Base-by-base conservation (phyloP, 305 asterid genomes). In the Fraxinus baroniana region DNA sequence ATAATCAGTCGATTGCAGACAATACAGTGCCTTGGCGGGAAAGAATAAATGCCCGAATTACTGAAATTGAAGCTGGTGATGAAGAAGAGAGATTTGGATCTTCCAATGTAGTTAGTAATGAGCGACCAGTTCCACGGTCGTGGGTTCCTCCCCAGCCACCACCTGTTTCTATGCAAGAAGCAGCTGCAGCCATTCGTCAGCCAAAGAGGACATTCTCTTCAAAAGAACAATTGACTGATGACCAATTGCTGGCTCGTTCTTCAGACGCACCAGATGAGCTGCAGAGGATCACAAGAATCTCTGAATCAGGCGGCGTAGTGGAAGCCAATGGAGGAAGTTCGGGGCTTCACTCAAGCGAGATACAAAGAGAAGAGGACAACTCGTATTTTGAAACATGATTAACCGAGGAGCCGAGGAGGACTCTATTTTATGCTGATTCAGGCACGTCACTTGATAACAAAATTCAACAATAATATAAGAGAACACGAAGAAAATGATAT, bases 131-230 rank as follows among this genome's bases (percentile, higher is more conserved):
- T 76, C 94, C 86, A 80, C 88, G 93, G 79, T 87, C 97, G 3
- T 96, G 99, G 99, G 94, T 91, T 7, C 99, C 99, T 24, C 98
- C 99, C 75, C 98, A 89, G 88, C 98, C 98, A 10, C 99, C 98
- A 20, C 97, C 97, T 0, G 97, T 96, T 13, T 94, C 85, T 18
- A 96, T 94, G 94, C 91, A 97, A 0, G 99, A 93, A 86, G 97
- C 99, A 73, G 97, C 98, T 52, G 89, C 94, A 1, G 98, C 99
- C 78, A 96, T 96, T 85, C 93, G 99, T 36, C 97, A 96, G 79
- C 98, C 97, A 28, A 96, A 96, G 89, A 94, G 89, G 86, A 77
- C 92, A 39, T 33, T 84, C 2, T 41, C 60, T 20, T 94, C 86
- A 79, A 86, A 85, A 24, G 97, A 91, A 30, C 89, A 86, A 64